A percentile compares a stretch with the other conserved stretches of the same genome.
These are phyloP conservation scores for Kwoniella sp. DNA, from an alignment of 768 basidiomycete genomes.

Conservation along the genomic window DNA sequence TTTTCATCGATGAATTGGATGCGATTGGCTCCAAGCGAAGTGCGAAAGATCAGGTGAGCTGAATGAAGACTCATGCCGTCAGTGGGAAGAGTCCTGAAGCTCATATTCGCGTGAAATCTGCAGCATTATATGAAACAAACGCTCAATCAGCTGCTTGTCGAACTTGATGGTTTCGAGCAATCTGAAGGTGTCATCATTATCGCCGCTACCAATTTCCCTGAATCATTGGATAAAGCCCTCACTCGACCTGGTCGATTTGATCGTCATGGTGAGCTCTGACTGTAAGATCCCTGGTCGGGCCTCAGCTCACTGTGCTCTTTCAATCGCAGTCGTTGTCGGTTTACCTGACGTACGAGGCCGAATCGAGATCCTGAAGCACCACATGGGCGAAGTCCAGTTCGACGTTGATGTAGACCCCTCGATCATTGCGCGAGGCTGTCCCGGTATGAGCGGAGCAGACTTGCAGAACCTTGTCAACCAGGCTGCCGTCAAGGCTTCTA, in stretches of 20 bases:
- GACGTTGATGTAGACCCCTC: slow-evolving; percentile 75
- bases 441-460: slow-evolving; percentile 96
- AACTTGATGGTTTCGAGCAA: slow-evolving; percentile 96
- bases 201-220: slow-evolving; percentile 90
- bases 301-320: neutral
- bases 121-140: slow-evolving; percentile 64
- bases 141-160: slow-evolving; percentile 91
- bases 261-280: slow-evolving; percentile 61
- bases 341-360: slow-evolving; percentile 91
- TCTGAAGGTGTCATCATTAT: slow-evolving; percentile 90
- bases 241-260: slow-evolving; percentile 97
- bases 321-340: slow-evolving; percentile 75
- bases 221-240: slow-evolving; percentile 90
- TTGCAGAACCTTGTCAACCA: slow-evolving; percentile 96
- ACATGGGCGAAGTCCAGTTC: slow-evolving; percentile 74
- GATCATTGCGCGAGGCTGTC: slow-evolving; percentile 86
- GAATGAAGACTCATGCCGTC: too few relatives aligned
- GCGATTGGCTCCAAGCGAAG: slow-evolving; percentile 81
- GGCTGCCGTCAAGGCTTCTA: slow-evolving; percentile 92
- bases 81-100: slow-evolving; percentile 48
- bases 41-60: slow-evolving; percentile 52
- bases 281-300: neutral
- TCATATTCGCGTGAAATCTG: slow-evolving; percentile 60
- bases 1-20: slow-evolving; percentile 96
- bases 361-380: slow-evolving; percentile 87